Base-by-base conservation (phyloP, 805 yeast genomes). In the Clavispora phyllophila region DNA sequence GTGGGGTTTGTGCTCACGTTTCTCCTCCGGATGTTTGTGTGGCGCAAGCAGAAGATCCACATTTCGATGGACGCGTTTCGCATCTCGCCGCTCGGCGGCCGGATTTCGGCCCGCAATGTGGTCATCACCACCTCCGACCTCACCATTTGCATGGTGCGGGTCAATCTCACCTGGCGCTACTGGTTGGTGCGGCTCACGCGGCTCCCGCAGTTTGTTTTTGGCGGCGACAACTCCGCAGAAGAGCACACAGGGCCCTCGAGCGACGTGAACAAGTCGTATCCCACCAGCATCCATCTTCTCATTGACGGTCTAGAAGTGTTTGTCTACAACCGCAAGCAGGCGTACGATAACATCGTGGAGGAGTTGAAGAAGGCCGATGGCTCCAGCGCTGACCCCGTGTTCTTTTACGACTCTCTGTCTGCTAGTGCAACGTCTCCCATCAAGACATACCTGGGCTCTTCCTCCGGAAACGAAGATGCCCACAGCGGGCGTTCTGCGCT, bases 101-200 rank as follows among this genome's bases (percentile, higher is more conserved):
- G 96, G 23, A 43, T 91, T 8, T 79, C 86, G 56, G 79, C 89
- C 56, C 84, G 83, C 50, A 87, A 89, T 59, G 57, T 90, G 15
- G 77, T 85, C 3, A 70, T 87, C 10, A 77, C 86, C 5, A 84
- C 88, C n/a, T 71, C 79, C 38, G 84, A 90, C 62, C 79, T 80
- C 47, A 80, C 95, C 2, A 56, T 87, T 1, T 76, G 87, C 9
- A 71, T 86, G 1, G 73, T 86, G 22, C 81, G 82, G 46, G 84
- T 91, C 1, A 78, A 79, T 52, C 57, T 91, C 22, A 86, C 95
- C 0, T 93, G 98, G 98, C 64, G 95, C 46, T 91, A 88, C 60
- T 93, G 98, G 98, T 66, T 68, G 14, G 50, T 87, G 40, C 64
- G 68, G 4, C 50, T 63, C 25, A 68, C 74, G 10, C 59, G 80